phyloP scores from a whole-genome alignment of 2,329 filamentous ascomycete species.

The Akanthomyces muscarius region DNA sequence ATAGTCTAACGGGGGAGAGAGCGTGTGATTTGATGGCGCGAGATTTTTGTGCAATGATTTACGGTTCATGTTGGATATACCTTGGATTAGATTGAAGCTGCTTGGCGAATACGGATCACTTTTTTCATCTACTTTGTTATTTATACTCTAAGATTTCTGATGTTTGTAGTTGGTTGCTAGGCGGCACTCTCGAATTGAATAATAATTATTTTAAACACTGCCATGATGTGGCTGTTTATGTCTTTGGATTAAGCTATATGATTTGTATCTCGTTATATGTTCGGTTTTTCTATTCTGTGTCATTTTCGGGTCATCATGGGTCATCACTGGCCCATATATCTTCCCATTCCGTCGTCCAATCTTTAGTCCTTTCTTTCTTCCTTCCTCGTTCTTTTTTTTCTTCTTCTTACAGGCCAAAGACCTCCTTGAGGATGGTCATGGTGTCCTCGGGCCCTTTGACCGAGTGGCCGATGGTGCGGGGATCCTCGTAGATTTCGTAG shows the following conservation, averaged over 20 bases:
- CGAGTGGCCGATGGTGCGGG: conserved; percentile 77
- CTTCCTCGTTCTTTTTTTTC: background rate
- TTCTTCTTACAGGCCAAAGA: conserved; percentile 61
- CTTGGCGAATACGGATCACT: background rate
- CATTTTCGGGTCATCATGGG: no score
- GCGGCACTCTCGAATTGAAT: background rate
- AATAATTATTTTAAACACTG: background rate
- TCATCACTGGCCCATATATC: no score
- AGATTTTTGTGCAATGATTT: background rate
- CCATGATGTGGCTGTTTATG: background rate
- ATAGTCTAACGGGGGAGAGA: conserved; percentile 29
- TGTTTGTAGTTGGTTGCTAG: background rate
- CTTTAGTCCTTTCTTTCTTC: background rate
- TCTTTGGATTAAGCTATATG: conserved; percentile 2
- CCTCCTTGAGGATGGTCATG: conserved; percentile 70
- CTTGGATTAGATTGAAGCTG: background rate
- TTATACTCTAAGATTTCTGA: background rate
- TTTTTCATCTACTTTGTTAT: background rate
- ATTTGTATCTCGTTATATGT: background rate
- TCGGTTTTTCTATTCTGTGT: background rate
- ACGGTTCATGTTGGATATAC: conserved; percentile 7
- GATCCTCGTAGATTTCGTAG: conserved; percentile 85
- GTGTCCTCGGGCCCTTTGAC: conserved; percentile 83
- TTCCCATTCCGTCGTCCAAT: background rate
- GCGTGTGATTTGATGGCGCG: background rate